These are phyloP conservation scores for Tolypocladium inflatum DNA, from an alignment of 2,329 filamentous ascomycete species.

Conservation along the genomic window DNA sequence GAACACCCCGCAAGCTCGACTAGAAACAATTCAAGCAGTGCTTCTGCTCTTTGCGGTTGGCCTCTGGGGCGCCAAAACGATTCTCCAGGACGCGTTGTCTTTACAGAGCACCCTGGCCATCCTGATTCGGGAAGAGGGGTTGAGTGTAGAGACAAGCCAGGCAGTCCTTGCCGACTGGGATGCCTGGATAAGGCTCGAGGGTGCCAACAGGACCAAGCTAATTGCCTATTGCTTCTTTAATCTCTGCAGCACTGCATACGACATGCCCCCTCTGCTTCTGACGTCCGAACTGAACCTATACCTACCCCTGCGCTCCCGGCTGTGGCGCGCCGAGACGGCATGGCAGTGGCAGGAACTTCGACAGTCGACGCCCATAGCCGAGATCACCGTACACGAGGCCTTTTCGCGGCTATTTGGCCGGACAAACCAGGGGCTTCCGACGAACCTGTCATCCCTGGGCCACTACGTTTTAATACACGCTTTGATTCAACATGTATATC, in stretches of 20 bases:
- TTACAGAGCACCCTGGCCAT: constrained; percentile 49
- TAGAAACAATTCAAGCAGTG: constrained; percentile 58
- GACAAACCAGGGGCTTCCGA: constrained; percentile 34
- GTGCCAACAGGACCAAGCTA: constrained; percentile 47
- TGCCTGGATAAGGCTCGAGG: constrained; percentile 48
- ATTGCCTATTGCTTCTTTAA: constrained; percentile 55
- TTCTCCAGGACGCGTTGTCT: constrained; percentile 49
- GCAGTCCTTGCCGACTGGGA: constrained; percentile 44
- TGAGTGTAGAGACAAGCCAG: constrained; percentile 37
- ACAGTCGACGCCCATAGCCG: constrained; percentile 38
- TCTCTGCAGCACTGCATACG: constrained; percentile 51
- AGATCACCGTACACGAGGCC: constrained; percentile 47
- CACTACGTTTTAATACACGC: constrained; percentile 66
- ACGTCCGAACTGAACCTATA: constrained; percentile 49
- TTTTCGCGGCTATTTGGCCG: constrained; percentile 46
- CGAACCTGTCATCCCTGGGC: constrained; percentile 49
- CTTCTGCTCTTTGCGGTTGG: constrained; percentile 51
- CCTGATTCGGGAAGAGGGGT: constrained; percentile 48
- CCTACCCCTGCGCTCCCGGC: constrained; percentile 42
- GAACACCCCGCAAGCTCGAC: constrained; percentile 47
- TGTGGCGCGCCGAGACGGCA: constrained; percentile 47
- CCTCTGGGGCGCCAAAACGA: constrained; percentile 51
- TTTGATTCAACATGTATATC: constrained; percentile 62
- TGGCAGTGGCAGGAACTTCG: constrained; percentile 53
- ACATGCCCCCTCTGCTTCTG: constrained; percentile 47